These are phyloP conservation scores for Polymyxa betae DNA, from an alignment of 208 protist genomes.

Conservation along the genomic window DNA sequence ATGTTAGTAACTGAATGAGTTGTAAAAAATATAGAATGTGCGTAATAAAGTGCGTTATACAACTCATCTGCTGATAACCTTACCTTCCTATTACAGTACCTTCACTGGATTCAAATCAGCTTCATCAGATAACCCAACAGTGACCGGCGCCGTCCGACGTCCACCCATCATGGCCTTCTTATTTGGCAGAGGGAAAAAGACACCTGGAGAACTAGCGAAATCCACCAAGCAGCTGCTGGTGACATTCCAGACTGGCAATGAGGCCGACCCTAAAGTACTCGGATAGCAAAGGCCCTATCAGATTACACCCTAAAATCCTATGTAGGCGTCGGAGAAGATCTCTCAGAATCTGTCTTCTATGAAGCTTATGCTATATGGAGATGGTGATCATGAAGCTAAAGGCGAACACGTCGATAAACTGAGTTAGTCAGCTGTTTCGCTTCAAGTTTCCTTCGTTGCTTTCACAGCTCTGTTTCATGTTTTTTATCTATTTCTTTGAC, in stretches of 20 bases:
- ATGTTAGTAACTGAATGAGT: no score
- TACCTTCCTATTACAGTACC: no score
- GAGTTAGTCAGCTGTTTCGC: no score
- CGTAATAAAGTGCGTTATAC: no score
- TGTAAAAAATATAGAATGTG: no score
- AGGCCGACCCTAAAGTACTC: background rate
- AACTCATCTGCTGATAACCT: no score
- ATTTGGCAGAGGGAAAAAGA: constrained; percentile 35
- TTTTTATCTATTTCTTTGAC: no score
- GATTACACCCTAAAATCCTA: no score
- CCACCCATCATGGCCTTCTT: constrained; percentile 23
- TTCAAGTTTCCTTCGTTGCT: no score
- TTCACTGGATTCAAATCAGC: no score
- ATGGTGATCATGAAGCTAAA: constrained; percentile 52
- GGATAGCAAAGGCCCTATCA: background rate
- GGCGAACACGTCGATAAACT: constrained; percentile 32
- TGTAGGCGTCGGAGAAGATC: constrained; percentile 44
- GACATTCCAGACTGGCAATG: background rate
- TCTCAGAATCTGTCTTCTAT: constrained; percentile 34
- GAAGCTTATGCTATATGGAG: constrained; percentile 55
- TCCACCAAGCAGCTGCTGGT: constrained; percentile 44
- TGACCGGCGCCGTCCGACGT: background rate
- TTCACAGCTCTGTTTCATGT: no score
- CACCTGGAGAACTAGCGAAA: background rate
- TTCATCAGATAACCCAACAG: no score